Base-by-base conservation (phyloP, 495 filamentous ascomycete genomes). In the Bryoglossum gracile region DNA sequence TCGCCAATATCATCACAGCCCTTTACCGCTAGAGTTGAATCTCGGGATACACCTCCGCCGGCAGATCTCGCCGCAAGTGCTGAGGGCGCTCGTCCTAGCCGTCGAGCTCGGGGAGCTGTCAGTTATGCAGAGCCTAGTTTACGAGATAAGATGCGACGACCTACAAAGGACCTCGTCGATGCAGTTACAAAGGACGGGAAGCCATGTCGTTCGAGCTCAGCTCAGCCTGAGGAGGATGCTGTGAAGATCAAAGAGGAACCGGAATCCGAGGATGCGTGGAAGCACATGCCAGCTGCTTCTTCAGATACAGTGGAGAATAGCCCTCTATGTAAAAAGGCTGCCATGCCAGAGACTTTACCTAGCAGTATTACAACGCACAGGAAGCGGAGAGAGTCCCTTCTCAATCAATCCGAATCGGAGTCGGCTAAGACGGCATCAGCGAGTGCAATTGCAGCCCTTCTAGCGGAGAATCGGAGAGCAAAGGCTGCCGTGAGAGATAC, bases 121-220 rank as follows among this genome's bases (percentile, higher is more conserved):
- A 92, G 85, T 67, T 94, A 94, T 61, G 85, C 87, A 18, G 84
- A 91, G 62, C 88, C 88, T 8, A 94, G 85, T 58, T 68, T 94
- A 25, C 74, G 85, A 43, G 84, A 81, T 56, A 94, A 94, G 68
- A 94, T 94, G 88, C 76, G 88, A 42, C 80, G 88, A 41, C 83
- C 86, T 17, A 84, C 82, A 13, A 86, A 84, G 51, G 75, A 84
- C 44, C 64, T 91, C 4, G 72, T 81, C 28, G 84, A 87, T 61
- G 86, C 86, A 6, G 86, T 90, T 34, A 58, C 67, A 3, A 72
- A 68, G 4, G 74, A 78, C 45, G 75, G 65, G 19, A 55, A 55
- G 19, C 4, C 23, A 8, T 49, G 26, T 2, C 44, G 38, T 5
- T 14, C 10, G 10, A 53, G 33, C 30, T 9, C 11, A n/a, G 24